These are phyloP conservation scores for Lactarius indigo DNA, from an alignment of 768 basidiomycete species.

Conservation along the genomic window DNA sequence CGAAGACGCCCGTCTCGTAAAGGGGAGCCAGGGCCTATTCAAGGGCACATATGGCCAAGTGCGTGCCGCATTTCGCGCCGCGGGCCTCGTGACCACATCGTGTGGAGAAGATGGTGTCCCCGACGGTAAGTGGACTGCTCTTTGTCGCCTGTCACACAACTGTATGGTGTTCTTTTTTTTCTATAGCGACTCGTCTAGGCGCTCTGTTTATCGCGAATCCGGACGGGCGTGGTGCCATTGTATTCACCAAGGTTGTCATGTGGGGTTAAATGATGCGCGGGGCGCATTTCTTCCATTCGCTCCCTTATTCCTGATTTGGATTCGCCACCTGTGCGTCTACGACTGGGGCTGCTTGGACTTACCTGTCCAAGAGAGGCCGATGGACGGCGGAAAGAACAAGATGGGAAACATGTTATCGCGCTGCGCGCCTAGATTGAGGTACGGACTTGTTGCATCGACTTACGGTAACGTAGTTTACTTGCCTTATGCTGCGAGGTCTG, in stretches of 20 bases:
- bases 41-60: constrained; percentile 28
- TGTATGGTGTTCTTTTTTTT: constrained; percentile 4
- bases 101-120: constrained; percentile 25
- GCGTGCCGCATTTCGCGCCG: constrained; percentile 24
- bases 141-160: neutral
- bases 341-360: neutral
- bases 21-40: constrained; percentile 20
- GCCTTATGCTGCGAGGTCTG: constrained; percentile 2
- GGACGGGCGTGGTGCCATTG: constrained; percentile 21
- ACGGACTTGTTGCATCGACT: constrained; percentile 1
- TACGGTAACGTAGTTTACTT: constrained; percentile 4
- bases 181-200: constrained; percentile 23
- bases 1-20: neutral
- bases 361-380: neutral
- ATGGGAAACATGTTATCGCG: constrained; percentile 6
- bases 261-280: constrained; percentile 21
- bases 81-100: constrained; percentile 25
- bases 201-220: constrained; percentile 26
- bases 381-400: constrained; percentile 6
- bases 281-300: neutral
- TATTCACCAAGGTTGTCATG: constrained; percentile 27
- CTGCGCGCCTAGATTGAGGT: constrained; percentile 20
- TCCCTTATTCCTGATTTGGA: neutral
- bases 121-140: constrained; percentile 19
- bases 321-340: neutral